Base-by-base conservation (phyloP, 2,329 filamentous ascomycete genomes). In the Aureobasidium sp. region DNA sequence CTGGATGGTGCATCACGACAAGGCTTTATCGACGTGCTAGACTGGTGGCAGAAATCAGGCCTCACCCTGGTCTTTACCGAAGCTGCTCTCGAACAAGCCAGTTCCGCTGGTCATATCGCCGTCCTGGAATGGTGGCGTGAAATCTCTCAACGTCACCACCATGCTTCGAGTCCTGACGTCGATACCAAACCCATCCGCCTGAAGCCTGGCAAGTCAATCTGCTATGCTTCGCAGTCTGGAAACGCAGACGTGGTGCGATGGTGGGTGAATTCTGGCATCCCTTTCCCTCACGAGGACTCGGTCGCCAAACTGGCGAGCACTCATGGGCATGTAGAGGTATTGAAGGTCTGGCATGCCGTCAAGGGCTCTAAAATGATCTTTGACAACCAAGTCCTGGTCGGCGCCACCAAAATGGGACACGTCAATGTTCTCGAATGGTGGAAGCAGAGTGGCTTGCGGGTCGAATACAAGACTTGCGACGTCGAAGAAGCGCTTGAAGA, bases 401-500 rank as follows among this genome's bases (percentile, higher is more conserved):
- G 89, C 9, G 89, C 93, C 0, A 97, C 92, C 1, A 90, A 91
- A 68, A 89, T 93, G 71, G 90, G 91, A 5, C 89, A 95, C 72
- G 84, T 91, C 3, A 81, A 85, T 39, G 91, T 96, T 24, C 78
- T 97, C 8, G 90, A 96, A 72, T 97, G 93, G 93, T 97, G 93
- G 92, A 88, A 89, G 70, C 81, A 81, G 59, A 88, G 86, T 68
- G 85, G 86, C 0, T 81, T 92, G 67, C 82, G 84, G 58, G 91
- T 97, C 29, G 91, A 96, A 73, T 97, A 96, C 75, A 92, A 93
- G 73, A 96, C 91, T 1, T 96, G 91, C 73, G 91, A 96, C 73
- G 94, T 97, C 64, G 92, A 97, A 72, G 93, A 97, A 75, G 92
- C 92, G 0, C 80, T 97, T 42, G 92, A 97, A 72, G 92, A 96